Evolutionary conservation across 1,284 basidiomycete genomes (phyloP), one percentile per base, ranked within the genome.

Genomic region (Violaceomyces palustris): DNA sequence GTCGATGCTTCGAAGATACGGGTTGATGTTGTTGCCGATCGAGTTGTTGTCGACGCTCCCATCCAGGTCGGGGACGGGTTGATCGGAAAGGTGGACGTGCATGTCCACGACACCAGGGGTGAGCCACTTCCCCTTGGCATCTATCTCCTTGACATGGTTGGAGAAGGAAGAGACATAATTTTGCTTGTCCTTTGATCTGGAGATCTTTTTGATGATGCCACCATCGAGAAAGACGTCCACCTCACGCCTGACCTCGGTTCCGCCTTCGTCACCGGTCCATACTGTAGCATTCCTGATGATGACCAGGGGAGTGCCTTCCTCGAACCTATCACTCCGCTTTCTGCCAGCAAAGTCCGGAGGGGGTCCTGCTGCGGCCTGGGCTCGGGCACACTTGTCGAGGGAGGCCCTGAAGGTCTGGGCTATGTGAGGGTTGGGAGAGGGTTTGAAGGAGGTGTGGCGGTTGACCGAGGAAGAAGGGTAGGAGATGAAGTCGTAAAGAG

Each of bases 281-380:
- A 93, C 78, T 0, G 81, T 83, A 2, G 82, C 87, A 70, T 92
- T 89, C 68, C 79, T 79, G 59, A 92, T 83, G 60, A 84, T 76
- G 6, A 83, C 82, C 3, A 83, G 75, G 29, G 78, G 78, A 0
- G 84, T 84, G 3, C 82, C 83, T 6, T 74, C 72, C 41, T 84
- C 86, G 61, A 80, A 86, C 30, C 88, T 77, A 66, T 91, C 87
- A 5, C 83, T 87, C 26, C 70, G 72, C 6, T 78, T 78, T 11
- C 88, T 79, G 23, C 74, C 67, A 34, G 74, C 68, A 63, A 85
- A 86, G 22, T 75, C 64, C 0, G 74, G 63, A 12, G 81, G 75
- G 8, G 83, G 80, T 0, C 79, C 66, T 1, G 48, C 58, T 15
- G 42, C 50, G 1, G 61, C 61, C 2, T 31, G 11, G 17, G 47